Percentiles rank a stretch among this genome's conserved stretches.
These are phyloP conservation scores for Inga oerstediana DNA, from an alignment of 306 rosid species.

Conservation along the genomic window DNA sequence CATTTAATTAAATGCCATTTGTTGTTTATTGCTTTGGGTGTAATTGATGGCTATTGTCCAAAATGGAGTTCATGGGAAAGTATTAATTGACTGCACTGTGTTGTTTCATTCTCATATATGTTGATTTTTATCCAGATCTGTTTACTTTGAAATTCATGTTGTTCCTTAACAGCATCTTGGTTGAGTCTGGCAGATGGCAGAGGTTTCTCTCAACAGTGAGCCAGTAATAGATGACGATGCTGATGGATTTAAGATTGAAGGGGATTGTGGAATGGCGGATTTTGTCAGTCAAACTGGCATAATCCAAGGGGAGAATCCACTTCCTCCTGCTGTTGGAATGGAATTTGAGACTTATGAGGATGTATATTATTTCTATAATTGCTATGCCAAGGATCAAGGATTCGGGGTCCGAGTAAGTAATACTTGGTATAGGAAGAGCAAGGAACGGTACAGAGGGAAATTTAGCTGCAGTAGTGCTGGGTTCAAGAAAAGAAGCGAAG, in stretches of 20 bases:
- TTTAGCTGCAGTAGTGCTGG: constrained; percentile 88
- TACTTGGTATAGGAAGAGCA: constrained; percentile 77
- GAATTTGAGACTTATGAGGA: constrained; percentile 77
- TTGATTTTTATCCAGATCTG: neutral
- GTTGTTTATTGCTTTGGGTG: neutral
- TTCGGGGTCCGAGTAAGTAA: constrained; percentile 82
- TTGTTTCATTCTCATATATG: neutral
- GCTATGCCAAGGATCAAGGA: constrained; percentile 76
- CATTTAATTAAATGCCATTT: neutral
- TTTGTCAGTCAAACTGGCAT: constrained; percentile 50
- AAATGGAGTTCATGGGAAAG: constrained; percentile 5
- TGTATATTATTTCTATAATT: constrained; percentile 75
- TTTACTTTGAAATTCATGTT: neutral
- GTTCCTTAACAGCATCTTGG: neutral
- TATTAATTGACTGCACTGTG: neutral
- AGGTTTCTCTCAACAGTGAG: constrained; percentile 69
- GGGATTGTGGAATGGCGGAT: constrained; percentile 58
- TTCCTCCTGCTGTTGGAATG: constrained; percentile 76
- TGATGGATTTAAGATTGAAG: constrained; percentile 59
- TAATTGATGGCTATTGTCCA: neutral
- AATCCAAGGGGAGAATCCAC: constrained; percentile 59
- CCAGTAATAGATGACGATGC: constrained; percentile 63
- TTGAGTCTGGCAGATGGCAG: constrained; percentile 52
- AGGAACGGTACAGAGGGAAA: constrained; percentile 77
- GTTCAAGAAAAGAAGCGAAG: constrained; percentile 76